Evolutionary conservation across 139 green algal species (phyloP), one percentile per base, ranked within the genome.

Genomic region (Chlamydomonas asymmetrica): DNA sequence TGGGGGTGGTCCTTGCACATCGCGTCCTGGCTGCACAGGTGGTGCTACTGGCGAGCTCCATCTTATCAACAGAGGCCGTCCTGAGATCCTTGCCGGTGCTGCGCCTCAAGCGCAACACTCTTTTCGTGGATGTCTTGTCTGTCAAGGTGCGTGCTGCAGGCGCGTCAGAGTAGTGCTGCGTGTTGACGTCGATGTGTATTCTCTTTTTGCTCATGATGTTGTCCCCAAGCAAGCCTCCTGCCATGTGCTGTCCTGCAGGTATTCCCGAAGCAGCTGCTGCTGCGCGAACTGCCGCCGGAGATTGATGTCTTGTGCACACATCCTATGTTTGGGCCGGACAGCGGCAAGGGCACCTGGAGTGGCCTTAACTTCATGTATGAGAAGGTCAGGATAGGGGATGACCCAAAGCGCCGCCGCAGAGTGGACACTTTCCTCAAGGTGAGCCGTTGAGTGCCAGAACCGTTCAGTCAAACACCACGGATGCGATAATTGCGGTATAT

Each of bases 301-400:
- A 86, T 98, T 72, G 97, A 99, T 87, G 93, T 99, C 40, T 80
- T 99, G 61, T 99, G 97, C 88, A 97, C 93, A n/a, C 97, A 99
- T 79, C 97, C 97, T 49, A 99, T 99, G 97, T 99, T 99, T 87
- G 97, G 97, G 0, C 97, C 97, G 8, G 94, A 98, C 84, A 95
- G 85, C 56, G 97, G 96, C 20, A 91, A 92, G 63, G 92, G 81
- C 68, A 86, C 78, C 66, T 99, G 96, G 96, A 50, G 70, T 29
- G 82, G 80, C 0, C 81, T 96, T 16, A 92, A 93, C 72, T 91
- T 98, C 59, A 92, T 97, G 88, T 98, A 92, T 68, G 95, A 99
- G 52, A 85, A 86, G 16, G 95, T 98, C 49, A 79, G 95, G 16
- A 76, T 88, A 18, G 75, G 63, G 27, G 5, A 45, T 1, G 75